Evolutionary conservation across 805 yeast genomes (phyloP).

Genomic region (Cyberlindnera mycetangii): DNA sequence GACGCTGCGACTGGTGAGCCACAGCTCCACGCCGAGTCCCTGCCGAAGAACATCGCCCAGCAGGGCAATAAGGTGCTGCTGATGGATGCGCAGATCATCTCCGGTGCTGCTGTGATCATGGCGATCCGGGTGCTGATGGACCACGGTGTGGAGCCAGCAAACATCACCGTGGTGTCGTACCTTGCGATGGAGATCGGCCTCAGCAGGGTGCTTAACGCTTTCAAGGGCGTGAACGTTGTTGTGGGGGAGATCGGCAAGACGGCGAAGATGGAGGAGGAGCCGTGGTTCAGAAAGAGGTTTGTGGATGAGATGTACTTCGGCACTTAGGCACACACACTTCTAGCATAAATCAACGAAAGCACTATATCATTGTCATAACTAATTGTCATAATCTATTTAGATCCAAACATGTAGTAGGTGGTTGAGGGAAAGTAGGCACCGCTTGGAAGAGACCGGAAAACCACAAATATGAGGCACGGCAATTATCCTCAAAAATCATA

Average conservation of each 20-base stretch:
- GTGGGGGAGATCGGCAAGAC: slow-evolving; percentile 62
- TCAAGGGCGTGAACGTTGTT: slow-evolving; percentile 57
- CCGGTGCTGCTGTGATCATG: slow-evolving; percentile 95
- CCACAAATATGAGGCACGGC: too few species aligned
- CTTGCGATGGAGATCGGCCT: slow-evolving; percentile 78
- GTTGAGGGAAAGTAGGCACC: too few species aligned
- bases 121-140: slow-evolving; percentile 85
- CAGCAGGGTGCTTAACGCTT: slow-evolving; percentile 69
- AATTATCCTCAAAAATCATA: too few species aligned
- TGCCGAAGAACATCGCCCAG: slow-evolving; percentile 46
- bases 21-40: slow-evolving; percentile 73
- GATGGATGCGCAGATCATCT: slow-evolving; percentile 82
- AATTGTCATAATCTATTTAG: too few species aligned
- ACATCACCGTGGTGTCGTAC: slow-evolving; percentile 68
- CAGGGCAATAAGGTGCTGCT: slow-evolving; percentile 49
- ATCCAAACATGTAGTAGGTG: too few species aligned
- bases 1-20: slow-evolving; percentile 93
- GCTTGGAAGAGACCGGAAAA: too few species aligned
- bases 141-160: slow-evolving; percentile 60
- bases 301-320: slow-evolving; percentile 81
- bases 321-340: slow-evolving; percentile 19
- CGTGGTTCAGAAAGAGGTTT: slow-evolving; percentile 65
- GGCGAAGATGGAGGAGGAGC: slow-evolving; percentile 45
- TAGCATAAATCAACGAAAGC: not conserved
- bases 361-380: not conserved